Conservation (phyloP, 108 stramenopile species). For the Nitzschia sp. region DNA sequence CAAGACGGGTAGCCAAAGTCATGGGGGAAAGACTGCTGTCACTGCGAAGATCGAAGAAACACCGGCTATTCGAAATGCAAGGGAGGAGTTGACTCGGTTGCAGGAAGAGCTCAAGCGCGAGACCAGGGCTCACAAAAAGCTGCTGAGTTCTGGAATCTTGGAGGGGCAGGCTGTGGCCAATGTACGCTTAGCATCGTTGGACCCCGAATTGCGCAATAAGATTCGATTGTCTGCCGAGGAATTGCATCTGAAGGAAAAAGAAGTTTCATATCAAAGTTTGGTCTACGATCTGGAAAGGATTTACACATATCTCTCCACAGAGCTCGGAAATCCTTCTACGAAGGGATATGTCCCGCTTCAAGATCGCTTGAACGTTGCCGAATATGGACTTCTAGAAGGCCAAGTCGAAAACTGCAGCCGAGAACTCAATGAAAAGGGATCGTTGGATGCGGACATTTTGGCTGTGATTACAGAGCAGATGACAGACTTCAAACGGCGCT, state of each 20-base stretch:
- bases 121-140: conserved; percentile 57
- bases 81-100: conserved; percentile 42
- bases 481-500: conserved; percentile 87
- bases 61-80: conserved; percentile 62
- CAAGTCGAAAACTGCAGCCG: conserved; percentile 81
- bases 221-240: conserved; percentile 70
- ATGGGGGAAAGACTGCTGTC: conserved; percentile 44
- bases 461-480: conserved; percentile 79
- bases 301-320: conserved; percentile 87
- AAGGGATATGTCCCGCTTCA: conserved; percentile 86
- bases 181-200: conserved; percentile 73
- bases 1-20: neutral
- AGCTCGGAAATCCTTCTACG: conserved; percentile 69
- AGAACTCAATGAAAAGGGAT: conserved; percentile 59
- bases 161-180: conserved; percentile 84
- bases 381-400: conserved; percentile 92
- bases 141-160: conserved; percentile 70
- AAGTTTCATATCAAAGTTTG: conserved; percentile 71
- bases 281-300: conserved; percentile 92
- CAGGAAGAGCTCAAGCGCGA: conserved; percentile 42
- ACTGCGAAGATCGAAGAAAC: conserved; percentile 87
- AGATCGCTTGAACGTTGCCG: conserved; percentile 94
- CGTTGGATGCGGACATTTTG: conserved; percentile 78
- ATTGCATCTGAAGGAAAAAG: conserved; percentile 60
- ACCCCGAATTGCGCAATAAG: conserved; percentile 59